Base-by-base conservation (phyloP, 148 eudicot species). In the Cornus suecica region DNA sequence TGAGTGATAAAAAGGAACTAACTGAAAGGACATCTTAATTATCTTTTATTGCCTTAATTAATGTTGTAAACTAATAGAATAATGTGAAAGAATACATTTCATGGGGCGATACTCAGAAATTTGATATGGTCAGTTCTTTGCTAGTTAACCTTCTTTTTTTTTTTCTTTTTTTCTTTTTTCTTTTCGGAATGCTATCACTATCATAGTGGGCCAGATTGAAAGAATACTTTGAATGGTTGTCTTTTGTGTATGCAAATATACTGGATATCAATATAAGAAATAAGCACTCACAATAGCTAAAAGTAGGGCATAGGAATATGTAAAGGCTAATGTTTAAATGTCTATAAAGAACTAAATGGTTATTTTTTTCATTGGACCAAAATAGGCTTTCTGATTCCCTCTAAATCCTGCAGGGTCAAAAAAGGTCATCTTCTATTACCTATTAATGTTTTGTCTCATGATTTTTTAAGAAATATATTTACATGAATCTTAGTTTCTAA, bases 1-100 rank as follows among this genome's bases (percentile, higher is more conserved):
- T 73, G 85, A 76, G 78, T 84, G 54, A 74, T 79, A 71, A 68
- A 75, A 65, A 73, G 75, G 70, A 29, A 16, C 60, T 52, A 27
- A 62, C 64, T 74, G 68, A 24, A 78, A 54, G 28, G 48, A 42
- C 34, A 14, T 45, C 24, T 65, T 23, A 34, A 16, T 22, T 67
- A 45, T 63, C 28, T 31, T 45, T 16, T 31, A 41, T 22, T 63
- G 28, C 11, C 28, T 11, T 1, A 25, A 26, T 2, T 34, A 34
- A 6, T 9, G 30, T 30, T 66, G 29, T 14, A 42, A 58, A 61
- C 26, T 25, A 37, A 37, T 37, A 37, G 6, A 29, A 25, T 62
- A 34, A 65, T 24, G 22, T 23, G 22, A 10, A 26, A 24, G 51
- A 18, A 0, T 1, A 32, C 23, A 58, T 48, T 26, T 45, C 8